These are phyloP conservation scores for Leucosporidium scottii DNA, from an alignment of 768 basidiomycete genomes.

Conservation along the genomic window DNA sequence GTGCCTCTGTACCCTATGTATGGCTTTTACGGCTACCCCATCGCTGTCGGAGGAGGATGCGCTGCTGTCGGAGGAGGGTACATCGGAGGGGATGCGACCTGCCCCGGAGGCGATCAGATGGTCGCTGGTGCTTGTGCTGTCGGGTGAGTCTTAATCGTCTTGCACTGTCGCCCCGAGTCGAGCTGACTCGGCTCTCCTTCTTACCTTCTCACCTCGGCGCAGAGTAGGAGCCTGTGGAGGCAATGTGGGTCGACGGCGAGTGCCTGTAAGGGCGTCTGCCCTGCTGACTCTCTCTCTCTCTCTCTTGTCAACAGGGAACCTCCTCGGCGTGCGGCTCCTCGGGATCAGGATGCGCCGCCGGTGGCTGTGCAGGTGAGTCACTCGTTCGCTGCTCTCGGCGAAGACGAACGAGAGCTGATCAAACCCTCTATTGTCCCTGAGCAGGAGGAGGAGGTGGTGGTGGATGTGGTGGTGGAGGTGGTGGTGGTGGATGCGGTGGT, in stretches of 20 bases:
- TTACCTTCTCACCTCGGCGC: too few relatives aligned
- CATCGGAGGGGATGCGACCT: neutral
- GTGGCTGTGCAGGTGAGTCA: neutral
- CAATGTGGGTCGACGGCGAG: too few relatives aligned
- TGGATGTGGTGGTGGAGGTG: neutral
- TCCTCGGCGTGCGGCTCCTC: neutral
- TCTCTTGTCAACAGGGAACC: too few relatives aligned
- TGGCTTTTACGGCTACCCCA: neutral
- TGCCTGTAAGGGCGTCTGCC: too few relatives aligned
- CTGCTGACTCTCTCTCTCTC: too few relatives aligned
- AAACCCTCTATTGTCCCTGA: too few relatives aligned
- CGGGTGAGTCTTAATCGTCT: neutral
- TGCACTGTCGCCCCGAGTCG: neutral
- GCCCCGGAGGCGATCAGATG: neutral
- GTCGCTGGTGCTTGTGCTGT: neutral
- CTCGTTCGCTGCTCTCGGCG: neutral
- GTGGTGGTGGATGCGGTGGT: neutral
- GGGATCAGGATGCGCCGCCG: neutral
- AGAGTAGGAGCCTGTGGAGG: too few relatives aligned
- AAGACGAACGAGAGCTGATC: too few relatives aligned
- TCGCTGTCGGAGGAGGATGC: neutral
- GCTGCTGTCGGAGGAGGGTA: neutral
- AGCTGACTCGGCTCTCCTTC: neutral
- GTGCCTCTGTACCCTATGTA: neutral
- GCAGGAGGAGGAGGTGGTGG: neutral